Percentiles rank a stretch among this genome's conserved stretches.
phyloP scores from a whole-genome alignment of 2,329 filamentous ascomycete species.

The Hypoxylon sp. region DNA sequence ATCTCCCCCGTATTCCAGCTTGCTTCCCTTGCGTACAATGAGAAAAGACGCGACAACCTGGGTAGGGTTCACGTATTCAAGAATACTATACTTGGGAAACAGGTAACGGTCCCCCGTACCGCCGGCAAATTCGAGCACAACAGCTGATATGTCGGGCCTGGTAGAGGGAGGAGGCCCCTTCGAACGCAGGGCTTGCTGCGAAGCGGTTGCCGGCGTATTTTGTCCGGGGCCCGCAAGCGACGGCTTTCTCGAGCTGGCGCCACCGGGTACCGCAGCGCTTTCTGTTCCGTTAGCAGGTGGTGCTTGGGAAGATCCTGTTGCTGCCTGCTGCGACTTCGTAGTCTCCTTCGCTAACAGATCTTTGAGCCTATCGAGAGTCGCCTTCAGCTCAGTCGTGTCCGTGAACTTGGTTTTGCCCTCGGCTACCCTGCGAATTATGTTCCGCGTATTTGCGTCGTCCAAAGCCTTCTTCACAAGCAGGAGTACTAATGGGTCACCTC shows the following conservation, averaged over 20 bases:
- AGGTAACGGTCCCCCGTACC: conserved; percentile 77
- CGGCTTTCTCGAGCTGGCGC: conserved; percentile 43
- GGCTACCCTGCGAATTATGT: conserved; percentile 63
- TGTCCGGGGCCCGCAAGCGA: conserved; percentile 33
- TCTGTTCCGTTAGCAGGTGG: conserved; percentile 46
- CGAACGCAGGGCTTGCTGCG: conserved; percentile 65
- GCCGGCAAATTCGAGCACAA: conserved; percentile 72
- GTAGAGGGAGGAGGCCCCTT: conserved; percentile 63
- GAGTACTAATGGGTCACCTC: conserved; percentile 64
- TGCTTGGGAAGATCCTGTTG: conserved; percentile 33
- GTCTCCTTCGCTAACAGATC: conserved; percentile 53
- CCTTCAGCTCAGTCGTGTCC: conserved; percentile 63
- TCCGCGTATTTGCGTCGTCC: conserved; percentile 58
- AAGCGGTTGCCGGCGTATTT: conserved; percentile 31
- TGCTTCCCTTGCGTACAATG: conserved; percentile 75
- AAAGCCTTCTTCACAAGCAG: conserved; percentile 64
- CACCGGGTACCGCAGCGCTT: conserved; percentile 42
- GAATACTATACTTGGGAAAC: conserved; percentile 79
- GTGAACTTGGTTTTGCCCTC: conserved; percentile 58
- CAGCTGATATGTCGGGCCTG: conserved; percentile 69
- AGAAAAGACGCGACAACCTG: conserved; percentile 78
- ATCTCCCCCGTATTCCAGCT: conserved; percentile 70
- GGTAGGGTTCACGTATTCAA: conserved; percentile 69
- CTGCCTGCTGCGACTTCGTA: conserved; percentile 33
- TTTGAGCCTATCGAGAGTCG: conserved; percentile 57